Conservation (phyloP, 139 green algal species). For the Chlamydomonas asymmetrica region DNA sequence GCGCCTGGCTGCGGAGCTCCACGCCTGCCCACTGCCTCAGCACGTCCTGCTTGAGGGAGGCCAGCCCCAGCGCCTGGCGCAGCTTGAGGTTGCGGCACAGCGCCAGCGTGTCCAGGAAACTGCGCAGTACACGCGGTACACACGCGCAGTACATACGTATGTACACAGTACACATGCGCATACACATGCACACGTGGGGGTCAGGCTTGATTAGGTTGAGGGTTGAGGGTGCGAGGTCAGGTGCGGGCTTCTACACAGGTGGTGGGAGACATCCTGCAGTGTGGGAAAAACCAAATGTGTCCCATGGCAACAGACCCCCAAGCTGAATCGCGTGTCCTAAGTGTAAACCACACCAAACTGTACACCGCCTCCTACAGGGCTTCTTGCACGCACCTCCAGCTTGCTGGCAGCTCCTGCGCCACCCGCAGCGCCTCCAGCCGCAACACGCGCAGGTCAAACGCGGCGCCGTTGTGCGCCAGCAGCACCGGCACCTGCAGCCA, state of each 20-base stretch:
- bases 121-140: neutral
- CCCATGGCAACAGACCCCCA: too few species aligned
- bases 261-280: too few species aligned
- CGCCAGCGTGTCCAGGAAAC: conserved; percentile 17
- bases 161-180: neutral
- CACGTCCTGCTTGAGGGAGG: conserved; percentile 4
- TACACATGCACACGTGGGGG: neutral
- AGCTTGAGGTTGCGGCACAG: neutral
- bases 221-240: neutral
- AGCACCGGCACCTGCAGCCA: conserved; percentile 15
- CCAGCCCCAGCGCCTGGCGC: neutral
- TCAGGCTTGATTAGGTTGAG: neutral
- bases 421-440: neutral
- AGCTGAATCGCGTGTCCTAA: too few species aligned
- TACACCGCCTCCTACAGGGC: too few species aligned
- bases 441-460: conserved; percentile 14
- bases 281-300: too few species aligned
- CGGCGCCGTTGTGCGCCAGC: conserved; percentile 21
- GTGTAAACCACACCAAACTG: too few species aligned
- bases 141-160: neutral
- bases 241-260: neutral
- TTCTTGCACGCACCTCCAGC: conserved; percentile 22
- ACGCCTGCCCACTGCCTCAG: conserved; percentile 14
- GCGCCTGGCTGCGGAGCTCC: conserved; percentile 1
- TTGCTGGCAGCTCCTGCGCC: conserved; percentile 7